Evolutionary conservation across 2,329 filamentous ascomycete genomes (phyloP).

Genomic region (Talaromyces sp.): DNA sequence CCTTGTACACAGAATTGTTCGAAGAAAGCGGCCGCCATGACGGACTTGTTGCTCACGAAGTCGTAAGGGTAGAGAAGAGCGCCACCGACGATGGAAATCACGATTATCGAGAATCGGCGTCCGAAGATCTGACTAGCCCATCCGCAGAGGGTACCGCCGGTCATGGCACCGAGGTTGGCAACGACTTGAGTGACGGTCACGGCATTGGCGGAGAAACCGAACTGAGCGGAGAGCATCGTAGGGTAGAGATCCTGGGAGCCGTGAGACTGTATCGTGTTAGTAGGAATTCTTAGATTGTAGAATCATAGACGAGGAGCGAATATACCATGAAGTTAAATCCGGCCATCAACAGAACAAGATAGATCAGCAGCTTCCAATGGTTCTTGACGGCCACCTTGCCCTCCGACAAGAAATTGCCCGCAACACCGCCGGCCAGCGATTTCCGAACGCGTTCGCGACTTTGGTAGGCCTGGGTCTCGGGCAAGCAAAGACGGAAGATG

Average conservation of each 20-base stretch:
- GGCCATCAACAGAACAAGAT: conserved; percentile 81
- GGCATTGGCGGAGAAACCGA: conserved; percentile 52
- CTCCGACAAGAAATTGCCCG: conserved; percentile 67
- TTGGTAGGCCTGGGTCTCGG: conserved; percentile 72
- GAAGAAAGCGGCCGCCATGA: conserved; percentile 81
- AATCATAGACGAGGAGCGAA: not conserved
- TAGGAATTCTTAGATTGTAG: not conserved
- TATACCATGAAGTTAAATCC: conserved; percentile 82
- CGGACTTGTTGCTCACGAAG: conserved; percentile 57
- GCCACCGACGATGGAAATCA: conserved; percentile 62
- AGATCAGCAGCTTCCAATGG: conserved; percentile 76
- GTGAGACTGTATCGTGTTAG: conserved; percentile 51
- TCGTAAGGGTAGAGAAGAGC: conserved; percentile 81
- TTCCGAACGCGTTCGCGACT: conserved; percentile 62
- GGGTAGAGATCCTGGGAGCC: conserved; percentile 66
- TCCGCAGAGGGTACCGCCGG: conserved; percentile 63
- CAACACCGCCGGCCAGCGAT: conserved; percentile 54
- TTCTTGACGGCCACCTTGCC: conserved; percentile 72
- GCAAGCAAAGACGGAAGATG: conserved; percentile 68
- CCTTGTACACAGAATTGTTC: conserved; percentile 76
- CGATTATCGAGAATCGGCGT: conserved; percentile 64
- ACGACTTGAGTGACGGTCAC: conserved; percentile 70
- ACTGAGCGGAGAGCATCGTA: conserved; percentile 58
- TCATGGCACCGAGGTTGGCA: conserved; percentile 66
- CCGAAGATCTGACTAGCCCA: conserved; percentile 67